A percentile compares a stretch with the other conserved stretches of the same genome.
These are phyloP conservation scores for Monosporascus sp. DNA, from an alignment of 2,329 filamentous ascomycete genomes.

Conservation along the genomic window DNA sequence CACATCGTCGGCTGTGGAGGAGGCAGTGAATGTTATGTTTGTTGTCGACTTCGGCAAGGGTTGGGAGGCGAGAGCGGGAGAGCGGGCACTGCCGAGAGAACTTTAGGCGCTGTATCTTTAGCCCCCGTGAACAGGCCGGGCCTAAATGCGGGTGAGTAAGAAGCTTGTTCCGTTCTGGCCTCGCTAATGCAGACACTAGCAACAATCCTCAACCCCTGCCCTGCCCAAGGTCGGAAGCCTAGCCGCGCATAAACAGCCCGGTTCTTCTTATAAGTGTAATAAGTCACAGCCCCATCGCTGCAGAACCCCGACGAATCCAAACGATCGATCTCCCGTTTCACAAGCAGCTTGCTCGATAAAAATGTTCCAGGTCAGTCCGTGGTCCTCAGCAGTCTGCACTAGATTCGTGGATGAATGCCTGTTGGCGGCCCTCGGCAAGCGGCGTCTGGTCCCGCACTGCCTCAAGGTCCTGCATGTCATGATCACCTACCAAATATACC, in stretches of 20 bases:
- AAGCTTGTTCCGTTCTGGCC: not conserved
- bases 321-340: not conserved
- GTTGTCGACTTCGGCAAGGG: not conserved
- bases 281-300: not conserved
- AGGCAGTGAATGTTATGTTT: not conserved
- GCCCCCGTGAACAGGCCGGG: not conserved
- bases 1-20: not conserved
- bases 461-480: not conserved
- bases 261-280: not conserved
- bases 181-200: not conserved
- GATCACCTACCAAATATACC: not conserved
- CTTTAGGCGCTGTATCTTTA: not conserved
- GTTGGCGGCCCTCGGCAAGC: no score
- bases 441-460: not conserved
- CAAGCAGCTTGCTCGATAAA: not conserved
- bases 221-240: no score
- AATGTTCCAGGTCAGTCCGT: not conserved
- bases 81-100: not conserved
- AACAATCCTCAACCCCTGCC: not conserved
- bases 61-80: not conserved
- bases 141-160: not conserved
- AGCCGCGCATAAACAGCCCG: not conserved
- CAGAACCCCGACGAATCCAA: not conserved
- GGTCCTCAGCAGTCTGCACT: not conserved
- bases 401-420: not conserved